phyloP scores from a whole-genome alignment of 1,139 yeast species.

The Debaryomyces sp. region DNA sequence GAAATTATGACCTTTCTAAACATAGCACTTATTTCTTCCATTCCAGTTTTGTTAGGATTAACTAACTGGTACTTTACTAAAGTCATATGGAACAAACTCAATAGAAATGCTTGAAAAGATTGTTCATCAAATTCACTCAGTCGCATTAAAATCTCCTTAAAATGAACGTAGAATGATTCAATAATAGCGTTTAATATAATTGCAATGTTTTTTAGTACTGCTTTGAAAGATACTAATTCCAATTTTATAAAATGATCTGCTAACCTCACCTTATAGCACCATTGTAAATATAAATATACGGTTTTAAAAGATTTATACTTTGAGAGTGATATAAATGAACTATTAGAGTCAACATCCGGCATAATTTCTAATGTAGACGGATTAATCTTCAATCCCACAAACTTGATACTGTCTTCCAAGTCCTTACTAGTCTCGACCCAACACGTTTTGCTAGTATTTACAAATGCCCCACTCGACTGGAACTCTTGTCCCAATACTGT shows the following conservation, averaged over 20 bases:
- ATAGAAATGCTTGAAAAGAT: conserved; percentile 8
- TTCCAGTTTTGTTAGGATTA: neutral
- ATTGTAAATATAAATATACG: conserved; percentile 14
- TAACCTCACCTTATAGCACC: conserved; percentile 21
- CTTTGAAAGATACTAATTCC: conserved; percentile 10
- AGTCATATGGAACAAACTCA: conserved; percentile 6
- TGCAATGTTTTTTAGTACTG: conserved; percentile 15
- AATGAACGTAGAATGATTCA: conserved; percentile 10
- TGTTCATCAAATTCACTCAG: conserved; percentile 8
- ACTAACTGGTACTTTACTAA: conserved; percentile 2
- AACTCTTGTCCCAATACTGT: conserved; percentile 38
- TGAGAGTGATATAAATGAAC: conserved; percentile 14
- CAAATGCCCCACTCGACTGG: conserved; percentile 57
- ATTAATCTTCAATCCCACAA: conserved; percentile 34
- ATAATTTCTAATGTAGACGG: conserved; percentile 14
- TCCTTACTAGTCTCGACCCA: conserved; percentile 14
- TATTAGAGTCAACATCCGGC: conserved; percentile 13
- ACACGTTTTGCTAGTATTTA: conserved; percentile 60
- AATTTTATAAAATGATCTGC: conserved; percentile 15
- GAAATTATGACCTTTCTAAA: neutral
- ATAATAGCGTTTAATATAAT: conserved; percentile 14
- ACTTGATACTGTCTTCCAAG: conserved; percentile 17
- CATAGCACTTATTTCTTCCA: neutral
- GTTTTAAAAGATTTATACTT: conserved; percentile 19
- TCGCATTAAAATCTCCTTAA: conserved; percentile 4